Conservation (phyloP, 176 grass and related monocot species). For the Chrysopogon serrulatus region DNA sequence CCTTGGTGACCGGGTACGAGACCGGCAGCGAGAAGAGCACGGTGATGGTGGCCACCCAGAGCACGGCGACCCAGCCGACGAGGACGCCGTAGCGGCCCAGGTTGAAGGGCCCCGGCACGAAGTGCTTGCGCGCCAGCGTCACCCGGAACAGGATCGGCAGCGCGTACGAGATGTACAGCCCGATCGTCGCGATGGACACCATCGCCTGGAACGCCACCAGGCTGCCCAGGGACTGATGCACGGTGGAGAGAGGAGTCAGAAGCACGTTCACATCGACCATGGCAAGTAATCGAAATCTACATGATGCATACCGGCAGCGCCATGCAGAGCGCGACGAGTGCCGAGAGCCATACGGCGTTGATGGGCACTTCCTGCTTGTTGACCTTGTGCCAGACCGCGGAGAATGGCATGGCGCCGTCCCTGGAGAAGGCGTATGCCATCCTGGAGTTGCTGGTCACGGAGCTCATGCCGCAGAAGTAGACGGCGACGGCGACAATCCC, state of each 20-base stretch:
- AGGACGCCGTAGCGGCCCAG: slow-evolving; percentile 62
- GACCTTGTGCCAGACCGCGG: slow-evolving; percentile 81
- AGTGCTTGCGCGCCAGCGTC: slow-evolving; percentile 67
- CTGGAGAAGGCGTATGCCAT: slow-evolving; percentile 95
- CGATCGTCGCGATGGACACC: slow-evolving; percentile 93
- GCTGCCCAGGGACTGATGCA: slow-evolving; percentile 88
- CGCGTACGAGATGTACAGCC: slow-evolving; percentile 86
- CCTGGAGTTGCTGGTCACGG: slow-evolving; percentile 85
- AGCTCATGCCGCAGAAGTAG: slow-evolving; percentile 86
- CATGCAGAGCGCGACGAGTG: slow-evolving; percentile 68
- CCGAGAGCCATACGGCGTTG: slow-evolving; percentile 94
- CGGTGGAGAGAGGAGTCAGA: no score
- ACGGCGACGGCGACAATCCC: slow-evolving; percentile 60
- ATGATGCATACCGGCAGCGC: slow-evolving; percentile 82
- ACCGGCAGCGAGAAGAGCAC: slow-evolving; percentile 91
- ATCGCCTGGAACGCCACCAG: slow-evolving; percentile 97
- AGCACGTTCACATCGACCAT: background rate
- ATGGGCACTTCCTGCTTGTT: slow-evolving; percentile 78
- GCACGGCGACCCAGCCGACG: slow-evolving; percentile 73
- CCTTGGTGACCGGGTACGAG: slow-evolving; percentile 78
- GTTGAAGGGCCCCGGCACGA: slow-evolving; percentile 74
- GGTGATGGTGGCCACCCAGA: slow-evolving; percentile 94
- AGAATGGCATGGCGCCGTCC: slow-evolving; percentile 95
- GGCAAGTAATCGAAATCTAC: no score
- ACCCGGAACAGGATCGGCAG: slow-evolving; percentile 87